Evolutionary conservation across 176 grass and related monocot genomes (phyloP), one percentile per base, ranked within the genome.

Genomic region (bread wheat (Triticum aestivum)): DNA sequence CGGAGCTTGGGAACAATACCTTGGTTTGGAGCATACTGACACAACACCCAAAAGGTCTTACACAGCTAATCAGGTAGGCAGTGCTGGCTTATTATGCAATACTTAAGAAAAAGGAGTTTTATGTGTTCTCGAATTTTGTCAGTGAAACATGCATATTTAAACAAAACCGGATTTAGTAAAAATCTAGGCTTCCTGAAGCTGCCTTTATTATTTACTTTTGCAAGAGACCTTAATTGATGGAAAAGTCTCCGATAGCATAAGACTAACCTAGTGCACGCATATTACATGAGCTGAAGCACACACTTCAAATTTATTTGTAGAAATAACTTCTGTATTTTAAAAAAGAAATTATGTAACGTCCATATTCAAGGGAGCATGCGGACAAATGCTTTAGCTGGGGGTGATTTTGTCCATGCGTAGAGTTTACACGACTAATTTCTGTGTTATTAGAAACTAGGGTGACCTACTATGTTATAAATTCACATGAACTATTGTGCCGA

Each of bases 1-100:
- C 2, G 94, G 91, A 66, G 94, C 89, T 71, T 95, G 94, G 94
- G 94, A 93, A 76, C 94, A 95, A 61, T 95, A 93, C 63, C 89
- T 95, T 86, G 94, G 94, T 30, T 85, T 95, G 72, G 94, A 95
- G 74, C 94, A 95, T 47, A 83, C 91, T 59, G 93, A 92, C 68
- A 90, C 90, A 69, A 65, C 88, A 74, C 91, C 90, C 4, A 95
- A 90, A 86, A 86, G 90, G 63, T 91, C 90, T 49, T 84, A 95
- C 80, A 82, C 93, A 47, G 79, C 86, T 18, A 92, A 95, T 90
- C 90, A 95, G 93, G 93, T 92, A 84, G 17, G 70, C 13, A 68
- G 24, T 71, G 17, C 42, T 41, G 49, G 27, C 38, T 37, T 33
- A 49, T 79, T 71, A 20, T 65, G 13, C 27, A 74, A 80, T 54